A percentile compares a stretch with the other conserved stretches of the same genome.
Evolutionary conservation across 371 early-diverging fungal species (phyloP).

Genomic region (Blakeslea trispora): DNA sequence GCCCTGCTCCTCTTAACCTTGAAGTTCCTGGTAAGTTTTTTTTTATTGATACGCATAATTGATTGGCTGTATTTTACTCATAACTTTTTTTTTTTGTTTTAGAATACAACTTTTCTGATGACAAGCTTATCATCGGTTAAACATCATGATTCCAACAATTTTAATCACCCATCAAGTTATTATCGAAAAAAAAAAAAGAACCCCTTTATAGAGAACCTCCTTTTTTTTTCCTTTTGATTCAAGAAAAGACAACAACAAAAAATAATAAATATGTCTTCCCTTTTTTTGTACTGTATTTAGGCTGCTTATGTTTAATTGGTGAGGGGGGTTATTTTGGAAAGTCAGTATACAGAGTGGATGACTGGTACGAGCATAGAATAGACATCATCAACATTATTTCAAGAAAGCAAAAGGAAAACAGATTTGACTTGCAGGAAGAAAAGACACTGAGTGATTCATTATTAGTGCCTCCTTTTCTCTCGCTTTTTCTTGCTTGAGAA

Average conservation of each 20-base stretch:
- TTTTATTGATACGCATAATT: not conserved
- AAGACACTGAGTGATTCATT: no score
- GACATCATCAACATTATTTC: no score
- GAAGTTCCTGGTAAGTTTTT: slow-evolving; percentile 80
- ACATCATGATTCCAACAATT: slow-evolving; percentile 17
- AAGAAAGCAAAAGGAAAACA: no score
- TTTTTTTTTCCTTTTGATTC: not conserved
- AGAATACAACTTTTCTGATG: slow-evolving; percentile 53
- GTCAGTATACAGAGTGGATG: no score
- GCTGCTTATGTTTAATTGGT: no score
- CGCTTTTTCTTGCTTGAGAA: no score
- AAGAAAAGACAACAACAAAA: not conserved
- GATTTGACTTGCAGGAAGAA: no score
- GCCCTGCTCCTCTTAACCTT: slow-evolving; percentile 97
- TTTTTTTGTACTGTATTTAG: no score
- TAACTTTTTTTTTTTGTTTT: slow-evolving; percentile 5
- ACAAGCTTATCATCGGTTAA: slow-evolving; percentile 57
- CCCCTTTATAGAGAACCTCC: slow-evolving; percentile 5
- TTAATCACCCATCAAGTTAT: not conserved
- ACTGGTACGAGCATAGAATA: no score
- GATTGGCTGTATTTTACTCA: not conserved
- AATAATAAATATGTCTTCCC: no score
- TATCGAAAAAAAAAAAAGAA: slow-evolving; percentile 6
- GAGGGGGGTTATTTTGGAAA: no score
- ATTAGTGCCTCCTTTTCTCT: no score